A percentile compares a stretch with the other conserved stretches of the same genome.
Evolutionary conservation across 192 early-diverging fungal genomes (phyloP).

Genomic region (Coemansia umbellata): DNA sequence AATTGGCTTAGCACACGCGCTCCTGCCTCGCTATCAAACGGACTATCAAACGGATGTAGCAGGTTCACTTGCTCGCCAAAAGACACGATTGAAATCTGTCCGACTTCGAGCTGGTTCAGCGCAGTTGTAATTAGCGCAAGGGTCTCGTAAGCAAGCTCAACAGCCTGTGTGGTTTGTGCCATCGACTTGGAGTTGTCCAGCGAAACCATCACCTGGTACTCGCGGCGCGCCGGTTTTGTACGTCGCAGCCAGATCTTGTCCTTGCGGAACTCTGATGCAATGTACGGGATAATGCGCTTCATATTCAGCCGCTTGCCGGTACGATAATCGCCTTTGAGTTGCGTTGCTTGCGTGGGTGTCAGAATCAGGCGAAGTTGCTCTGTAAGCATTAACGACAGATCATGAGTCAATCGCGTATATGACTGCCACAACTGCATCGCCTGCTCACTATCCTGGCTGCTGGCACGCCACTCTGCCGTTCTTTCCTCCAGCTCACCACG

Average conservation of each 20-base stretch:
- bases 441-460: conserved; percentile 54
- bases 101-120: conserved; percentile 90
- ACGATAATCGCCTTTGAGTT: conserved; percentile 95
- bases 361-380: conserved; percentile 96
- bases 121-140: conserved; percentile 90
- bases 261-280: conserved; percentile 98
- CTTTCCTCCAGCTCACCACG: conserved; percentile 74
- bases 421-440: conserved; percentile 77
- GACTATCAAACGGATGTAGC: conserved; percentile 92
- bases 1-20: conserved; percentile 86
- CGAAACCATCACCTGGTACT: conserved; percentile 97
- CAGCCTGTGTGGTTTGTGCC: conserved; percentile 65
- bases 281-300: conserved; percentile 99
- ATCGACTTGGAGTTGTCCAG: conserved; percentile 98
- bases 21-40: conserved; percentile 87
- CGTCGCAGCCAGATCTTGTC: conserved; percentile 99
- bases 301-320: conserved; percentile 99
- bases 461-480: conserved; percentile 68
- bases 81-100: conserved; percentile 82
- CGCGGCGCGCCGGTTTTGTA: conserved; percentile 93
- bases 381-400: conserved; percentile 84
- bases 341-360: conserved; percentile 94
- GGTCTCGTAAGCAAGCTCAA: conserved; percentile 93
- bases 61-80: conserved; percentile 87
- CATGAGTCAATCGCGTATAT: conserved; percentile 85